phyloP scores from a whole-genome alignment of 1,139 yeast genomes.

The Sugiyamaella japonica region DNA sequence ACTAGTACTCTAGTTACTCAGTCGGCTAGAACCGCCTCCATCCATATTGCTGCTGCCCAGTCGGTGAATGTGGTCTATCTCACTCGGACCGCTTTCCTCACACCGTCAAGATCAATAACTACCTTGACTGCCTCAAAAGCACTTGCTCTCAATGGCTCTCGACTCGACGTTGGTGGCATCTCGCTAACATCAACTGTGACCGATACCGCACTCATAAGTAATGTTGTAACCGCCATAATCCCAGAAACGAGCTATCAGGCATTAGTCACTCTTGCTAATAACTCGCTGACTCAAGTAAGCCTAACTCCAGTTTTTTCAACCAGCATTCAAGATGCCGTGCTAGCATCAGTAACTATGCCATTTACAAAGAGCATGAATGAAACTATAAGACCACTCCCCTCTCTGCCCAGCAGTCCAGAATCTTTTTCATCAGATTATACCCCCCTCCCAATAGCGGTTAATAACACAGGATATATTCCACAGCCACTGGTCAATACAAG shows the following conservation, averaged over 20 bases:
- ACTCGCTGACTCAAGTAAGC: too few species aligned
- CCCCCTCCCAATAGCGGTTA: too few species aligned
- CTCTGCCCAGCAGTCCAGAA: too few species aligned
- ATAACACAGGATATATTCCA: neutral
- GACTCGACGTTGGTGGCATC: neutral
- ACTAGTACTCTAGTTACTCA: neutral
- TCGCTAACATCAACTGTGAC: neutral
- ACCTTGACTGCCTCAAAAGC: neutral
- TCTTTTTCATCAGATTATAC: too few species aligned
- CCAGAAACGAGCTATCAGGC: neutral
- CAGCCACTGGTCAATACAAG: neutral
- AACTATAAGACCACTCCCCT: too few species aligned
- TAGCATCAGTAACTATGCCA: neutral
- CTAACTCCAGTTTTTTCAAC: neutral
- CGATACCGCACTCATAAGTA: neutral
- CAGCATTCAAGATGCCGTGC: neutral
- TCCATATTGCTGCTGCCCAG: neutral
- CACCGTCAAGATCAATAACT: neutral
- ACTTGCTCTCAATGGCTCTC: neutral
- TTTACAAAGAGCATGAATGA: neutral
- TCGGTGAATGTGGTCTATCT: slow-evolving; percentile 1
- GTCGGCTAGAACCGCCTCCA: neutral
- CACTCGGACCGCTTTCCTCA: slow-evolving; percentile 5
- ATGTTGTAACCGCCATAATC: neutral
- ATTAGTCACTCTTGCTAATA: too few species aligned